phyloP scores from a whole-genome alignment of 345 rosid species.

The Pugionium cornutum region DNA sequence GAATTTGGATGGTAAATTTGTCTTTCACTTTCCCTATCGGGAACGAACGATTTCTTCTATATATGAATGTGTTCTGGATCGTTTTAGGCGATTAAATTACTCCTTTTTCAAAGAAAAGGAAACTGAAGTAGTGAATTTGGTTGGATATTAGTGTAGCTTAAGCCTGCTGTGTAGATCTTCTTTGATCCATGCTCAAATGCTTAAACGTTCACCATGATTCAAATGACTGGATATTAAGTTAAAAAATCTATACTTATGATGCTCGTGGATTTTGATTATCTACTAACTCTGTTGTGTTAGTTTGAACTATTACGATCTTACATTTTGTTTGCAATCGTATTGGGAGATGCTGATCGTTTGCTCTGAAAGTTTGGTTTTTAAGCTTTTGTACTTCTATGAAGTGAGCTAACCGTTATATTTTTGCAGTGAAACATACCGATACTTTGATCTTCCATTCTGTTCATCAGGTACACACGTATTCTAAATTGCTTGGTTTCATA shows the following conservation, averaged over 20 bases:
- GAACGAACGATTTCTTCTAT: background rate
- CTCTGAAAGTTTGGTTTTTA: background rate
- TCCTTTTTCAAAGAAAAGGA: background rate
- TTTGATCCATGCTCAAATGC: background rate
- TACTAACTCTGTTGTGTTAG: background rate
- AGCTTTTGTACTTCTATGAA: background rate
- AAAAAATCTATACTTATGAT: background rate
- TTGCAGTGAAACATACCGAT: conserved; percentile 53
- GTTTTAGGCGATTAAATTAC: background rate
- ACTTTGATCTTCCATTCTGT: conserved; percentile 58
- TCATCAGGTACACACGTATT: conserved; percentile 42
- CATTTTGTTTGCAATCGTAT: background rate
- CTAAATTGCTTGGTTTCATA: background rate
- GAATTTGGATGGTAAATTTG: background rate
- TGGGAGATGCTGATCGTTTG: background rate
- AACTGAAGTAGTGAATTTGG: background rate
- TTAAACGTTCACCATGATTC: background rate
- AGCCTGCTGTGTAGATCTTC: background rate
- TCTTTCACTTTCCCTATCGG: background rate
- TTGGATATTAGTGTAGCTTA: background rate
- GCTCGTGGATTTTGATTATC: background rate
- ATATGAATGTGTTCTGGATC: background rate
- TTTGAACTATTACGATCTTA: background rate
- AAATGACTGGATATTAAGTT: background rate
- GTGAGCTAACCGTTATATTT: background rate